A percentile compares a stretch with the other conserved stretches of the same genome.
Evolutionary conservation across 306 rosid species (phyloP).

Genomic region (Delonix regia): DNA sequence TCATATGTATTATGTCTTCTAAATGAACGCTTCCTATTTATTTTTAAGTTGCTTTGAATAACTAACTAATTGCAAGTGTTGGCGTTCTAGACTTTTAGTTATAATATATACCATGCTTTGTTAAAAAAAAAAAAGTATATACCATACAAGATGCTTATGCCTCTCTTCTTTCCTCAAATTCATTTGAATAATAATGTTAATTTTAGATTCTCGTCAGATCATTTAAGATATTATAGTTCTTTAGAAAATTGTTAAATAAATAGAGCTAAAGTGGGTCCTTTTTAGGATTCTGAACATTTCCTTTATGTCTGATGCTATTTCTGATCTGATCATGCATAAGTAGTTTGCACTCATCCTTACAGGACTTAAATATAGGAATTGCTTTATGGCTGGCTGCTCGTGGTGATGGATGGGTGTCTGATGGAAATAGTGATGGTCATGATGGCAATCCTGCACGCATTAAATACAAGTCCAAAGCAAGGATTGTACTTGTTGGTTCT

Average conservation of each 20-base stretch:
- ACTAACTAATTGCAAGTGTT: background rate
- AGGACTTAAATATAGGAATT: constrained; percentile 94
- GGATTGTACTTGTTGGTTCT: constrained; percentile 96
- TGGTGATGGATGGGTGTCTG: constrained; percentile 82
- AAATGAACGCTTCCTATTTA: constrained; percentile 13
- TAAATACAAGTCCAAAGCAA: constrained; percentile 77
- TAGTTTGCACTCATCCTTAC: constrained; percentile 32
- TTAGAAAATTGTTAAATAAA: background rate
- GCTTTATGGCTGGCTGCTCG: constrained; percentile 93
- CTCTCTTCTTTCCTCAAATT: constrained; percentile 1
- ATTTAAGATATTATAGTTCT: constrained; percentile 11
- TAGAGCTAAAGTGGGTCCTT: background rate
- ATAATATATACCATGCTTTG: constrained; percentile 11
- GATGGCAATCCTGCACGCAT: constrained; percentile 48
- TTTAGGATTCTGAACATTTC: background rate
- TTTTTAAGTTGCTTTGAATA: constrained; percentile 29
- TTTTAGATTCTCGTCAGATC: constrained; percentile 9
- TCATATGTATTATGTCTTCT: constrained; percentile 12
- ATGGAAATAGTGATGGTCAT: constrained; percentile 44
- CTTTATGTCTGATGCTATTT: constrained; percentile 14
- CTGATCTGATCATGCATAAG: constrained; percentile 28
- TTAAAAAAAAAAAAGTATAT: too few relatives aligned
- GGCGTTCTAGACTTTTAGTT: constrained; percentile 12
- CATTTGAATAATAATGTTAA: constrained; percentile 17
- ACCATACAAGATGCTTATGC: background rate